Evolutionary conservation across 2,329 filamentous ascomycete species (phyloP).

Genomic region (Diaporthe helianthi): DNA sequence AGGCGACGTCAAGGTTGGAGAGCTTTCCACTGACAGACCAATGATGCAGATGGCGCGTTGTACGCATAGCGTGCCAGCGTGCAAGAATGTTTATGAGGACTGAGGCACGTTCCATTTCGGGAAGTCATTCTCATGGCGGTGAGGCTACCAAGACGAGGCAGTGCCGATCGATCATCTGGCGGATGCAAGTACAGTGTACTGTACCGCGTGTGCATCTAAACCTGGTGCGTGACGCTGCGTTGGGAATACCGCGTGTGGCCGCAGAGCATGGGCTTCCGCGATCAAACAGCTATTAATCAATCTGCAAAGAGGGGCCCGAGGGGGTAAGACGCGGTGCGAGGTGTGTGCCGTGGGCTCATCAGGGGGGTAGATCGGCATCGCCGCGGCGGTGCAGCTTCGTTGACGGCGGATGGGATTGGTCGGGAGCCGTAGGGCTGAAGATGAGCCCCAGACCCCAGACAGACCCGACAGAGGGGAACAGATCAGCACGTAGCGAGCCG

Average conservation of each 20-base stretch:
- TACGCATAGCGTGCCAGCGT: background rate
- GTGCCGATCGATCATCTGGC: slow-evolving; percentile 14
- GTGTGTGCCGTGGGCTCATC: slow-evolving; percentile 10
- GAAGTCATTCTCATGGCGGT: slow-evolving; percentile 11
- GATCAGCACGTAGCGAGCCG: slow-evolving; percentile 28
- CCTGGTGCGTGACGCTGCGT: slow-evolving; percentile 1
- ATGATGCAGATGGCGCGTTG: background rate
- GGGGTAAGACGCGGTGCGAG: background rate
- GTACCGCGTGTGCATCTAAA: background rate
- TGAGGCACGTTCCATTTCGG: background rate
- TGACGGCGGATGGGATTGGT: slow-evolving; percentile 22
- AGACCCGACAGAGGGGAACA: slow-evolving; percentile 33
- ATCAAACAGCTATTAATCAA: background rate
- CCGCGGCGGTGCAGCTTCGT: slow-evolving; percentile 29
- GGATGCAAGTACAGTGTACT: background rate
- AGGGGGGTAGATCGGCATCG: slow-evolving; percentile 29
- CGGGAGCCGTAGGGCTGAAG: slow-evolving; percentile 34
- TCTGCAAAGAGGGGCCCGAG: background rate
- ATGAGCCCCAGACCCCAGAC: slow-evolving; percentile 27
- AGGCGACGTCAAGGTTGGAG: background rate
- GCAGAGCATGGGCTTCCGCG: slow-evolving; percentile 4
- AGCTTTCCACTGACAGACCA: background rate
- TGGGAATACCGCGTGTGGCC: slow-evolving; percentile 2
- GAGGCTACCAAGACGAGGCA: slow-evolving; percentile 7
- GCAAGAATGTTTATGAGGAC: background rate